Evolutionary conservation across 164 flowering plant species (phyloP).

Genomic region (Vitis labrusca): DNA sequence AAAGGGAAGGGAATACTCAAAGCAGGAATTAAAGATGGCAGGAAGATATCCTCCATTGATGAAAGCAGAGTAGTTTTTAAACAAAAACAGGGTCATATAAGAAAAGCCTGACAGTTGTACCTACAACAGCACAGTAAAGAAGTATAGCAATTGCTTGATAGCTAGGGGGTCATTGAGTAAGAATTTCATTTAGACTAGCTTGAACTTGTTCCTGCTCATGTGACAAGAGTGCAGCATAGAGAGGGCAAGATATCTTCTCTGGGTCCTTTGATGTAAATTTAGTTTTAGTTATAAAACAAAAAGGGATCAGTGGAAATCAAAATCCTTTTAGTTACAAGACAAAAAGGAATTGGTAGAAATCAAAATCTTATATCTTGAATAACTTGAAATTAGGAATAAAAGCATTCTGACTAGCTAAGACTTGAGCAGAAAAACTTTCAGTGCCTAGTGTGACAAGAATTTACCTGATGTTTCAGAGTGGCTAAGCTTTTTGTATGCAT

Average conservation of each 20-base stretch:
- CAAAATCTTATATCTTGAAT: neutral
- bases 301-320: too few relatives aligned
- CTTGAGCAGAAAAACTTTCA: neutral
- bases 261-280: neutral
- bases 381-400: neutral
- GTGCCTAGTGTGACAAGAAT: neutral
- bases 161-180: neutral
- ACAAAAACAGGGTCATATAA: neutral
- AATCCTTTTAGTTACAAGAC: too few relatives aligned
- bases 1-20: neutral
- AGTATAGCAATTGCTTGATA: neutral
- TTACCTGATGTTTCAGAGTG: constrained; percentile 92
- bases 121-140: neutral
- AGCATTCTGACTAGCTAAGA: neutral
- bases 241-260: neutral
- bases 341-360: neutral
- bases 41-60: neutral
- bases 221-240: neutral
- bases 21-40: constrained; percentile 3
- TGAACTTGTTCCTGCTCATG: neutral
- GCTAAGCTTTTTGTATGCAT: constrained; percentile 98
- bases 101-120: neutral
- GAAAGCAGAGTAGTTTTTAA: neutral
- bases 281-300: too few relatives aligned
- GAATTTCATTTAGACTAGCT: neutral